Conservation (phyloP, 257 asterid genomes). For the Gardenia jasminoides region DNA sequence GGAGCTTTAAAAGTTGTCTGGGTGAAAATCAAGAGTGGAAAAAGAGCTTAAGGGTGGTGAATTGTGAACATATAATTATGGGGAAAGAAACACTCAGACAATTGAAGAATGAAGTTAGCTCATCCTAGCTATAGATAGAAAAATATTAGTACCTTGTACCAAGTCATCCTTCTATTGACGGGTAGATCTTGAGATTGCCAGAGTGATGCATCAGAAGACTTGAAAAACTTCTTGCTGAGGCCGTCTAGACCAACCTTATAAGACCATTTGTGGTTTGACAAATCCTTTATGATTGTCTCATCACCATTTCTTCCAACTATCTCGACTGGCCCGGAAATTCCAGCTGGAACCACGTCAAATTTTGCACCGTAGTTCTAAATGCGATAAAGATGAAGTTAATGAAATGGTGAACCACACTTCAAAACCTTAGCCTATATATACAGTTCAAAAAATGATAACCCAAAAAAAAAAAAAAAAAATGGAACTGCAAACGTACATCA, state of each 20-base stretch:
- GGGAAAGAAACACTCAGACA: no score
- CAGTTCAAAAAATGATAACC: neutral
- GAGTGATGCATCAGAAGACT: slow-evolving; percentile 1
- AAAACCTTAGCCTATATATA: no score
- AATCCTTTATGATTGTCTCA: slow-evolving; percentile 46
- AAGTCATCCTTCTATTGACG: slow-evolving; percentile 40
- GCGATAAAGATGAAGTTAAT: neutral
- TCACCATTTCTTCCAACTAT: slow-evolving; percentile 50
- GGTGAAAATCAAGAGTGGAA: no score
- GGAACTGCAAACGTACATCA: slow-evolving; percentile 21
- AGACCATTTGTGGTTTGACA: slow-evolving; percentile 57
- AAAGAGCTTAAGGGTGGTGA: neutral
- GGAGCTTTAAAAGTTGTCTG: slow-evolving; percentile 65
- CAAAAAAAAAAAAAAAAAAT: neutral
- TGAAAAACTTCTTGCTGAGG: slow-evolving; percentile 13
- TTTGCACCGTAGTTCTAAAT: slow-evolving; percentile 54
- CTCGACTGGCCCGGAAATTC: slow-evolving; percentile 61
- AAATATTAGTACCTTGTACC: slow-evolving; percentile 61
- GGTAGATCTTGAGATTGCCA: slow-evolving; percentile 50
- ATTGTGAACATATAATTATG: no score
- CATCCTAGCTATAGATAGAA: neutral
- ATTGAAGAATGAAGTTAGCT: neutral
- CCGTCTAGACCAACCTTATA: slow-evolving; percentile 59
- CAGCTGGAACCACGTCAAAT: slow-evolving; percentile 37
- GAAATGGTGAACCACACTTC: no score